Evolutionary conservation across 1,284 basidiomycete species (phyloP).

Genomic region (Pseudozyma thailandica): DNA sequence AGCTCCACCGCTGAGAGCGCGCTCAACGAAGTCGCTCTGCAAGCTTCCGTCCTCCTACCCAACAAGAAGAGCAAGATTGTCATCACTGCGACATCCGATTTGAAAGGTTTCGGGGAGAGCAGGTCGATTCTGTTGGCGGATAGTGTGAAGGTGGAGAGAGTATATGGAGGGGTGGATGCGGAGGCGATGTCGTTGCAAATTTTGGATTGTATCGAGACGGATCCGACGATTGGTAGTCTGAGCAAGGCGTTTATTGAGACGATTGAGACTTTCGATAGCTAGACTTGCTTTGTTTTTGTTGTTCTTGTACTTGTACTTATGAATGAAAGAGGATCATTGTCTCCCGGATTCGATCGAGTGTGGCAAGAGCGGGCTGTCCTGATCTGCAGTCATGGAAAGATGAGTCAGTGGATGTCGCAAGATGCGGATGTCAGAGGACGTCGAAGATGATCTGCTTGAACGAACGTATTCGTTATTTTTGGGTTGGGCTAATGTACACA

Average conservation of each 20-base stretch:
- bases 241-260: slow-evolving; percentile 52
- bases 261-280: slow-evolving; percentile 50
- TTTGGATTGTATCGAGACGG: slow-evolving; percentile 49
- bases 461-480: background rate
- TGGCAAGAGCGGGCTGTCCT: background rate
- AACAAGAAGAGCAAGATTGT: slow-evolving; percentile 47
- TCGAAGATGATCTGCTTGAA: slow-evolving; percentile 1
- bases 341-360: background rate
- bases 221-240: slow-evolving; percentile 45
- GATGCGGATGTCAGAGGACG: too few species aligned
- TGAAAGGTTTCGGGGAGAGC: slow-evolving; percentile 36
- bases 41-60: slow-evolving; percentile 49
- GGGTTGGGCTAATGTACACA: slow-evolving; percentile 19
- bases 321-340: background rate
- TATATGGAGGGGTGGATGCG: slow-evolving; percentile 53
- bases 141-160: slow-evolving; percentile 41
- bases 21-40: slow-evolving; percentile 29
- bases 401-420: too few species aligned
- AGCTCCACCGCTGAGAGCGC: slow-evolving; percentile 12
- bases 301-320: slow-evolving; percentile 16
- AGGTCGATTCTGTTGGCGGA: slow-evolving; percentile 40
- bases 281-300: background rate
- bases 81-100: slow-evolving; percentile 45
- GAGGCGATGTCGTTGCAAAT: slow-evolving; percentile 51
- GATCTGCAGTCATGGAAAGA: too few species aligned